Percentiles rank a stretch among this genome's conserved stretches.
Conservation (phyloP, 2,329 filamentous ascomycete species). For the Cercospora sojina region DNA sequence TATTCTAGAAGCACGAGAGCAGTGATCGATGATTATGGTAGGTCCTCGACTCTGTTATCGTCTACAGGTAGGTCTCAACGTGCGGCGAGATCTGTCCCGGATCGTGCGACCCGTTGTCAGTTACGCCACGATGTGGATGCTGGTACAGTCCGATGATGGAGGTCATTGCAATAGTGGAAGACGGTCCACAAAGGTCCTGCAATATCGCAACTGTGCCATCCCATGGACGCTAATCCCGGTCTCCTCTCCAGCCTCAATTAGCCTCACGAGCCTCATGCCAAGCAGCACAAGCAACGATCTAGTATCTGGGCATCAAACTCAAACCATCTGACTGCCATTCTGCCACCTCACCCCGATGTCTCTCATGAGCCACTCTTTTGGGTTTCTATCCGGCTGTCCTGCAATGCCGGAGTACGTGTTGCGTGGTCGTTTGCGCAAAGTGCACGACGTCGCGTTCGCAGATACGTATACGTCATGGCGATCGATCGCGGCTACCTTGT, state of each 20-base stretch:
- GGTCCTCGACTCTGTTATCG: too few species aligned
- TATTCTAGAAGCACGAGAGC: too few species aligned
- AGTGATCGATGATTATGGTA: too few species aligned
- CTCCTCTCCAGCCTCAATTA: neutral
- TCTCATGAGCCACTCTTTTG: neutral
- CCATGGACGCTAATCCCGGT: neutral
- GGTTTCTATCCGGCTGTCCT: neutral
- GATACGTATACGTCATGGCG: neutral
- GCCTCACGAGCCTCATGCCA: slow-evolving; percentile 1
- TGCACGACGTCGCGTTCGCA: neutral
- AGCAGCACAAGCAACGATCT: neutral
- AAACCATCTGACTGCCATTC: neutral
- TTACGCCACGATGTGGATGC: neutral
- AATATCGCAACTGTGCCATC: neutral
- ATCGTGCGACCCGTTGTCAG: neutral
- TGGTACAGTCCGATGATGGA: neutral
- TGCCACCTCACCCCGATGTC: neutral
- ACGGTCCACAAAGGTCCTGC: neutral
- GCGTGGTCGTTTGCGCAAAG: neutral
- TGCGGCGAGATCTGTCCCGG: too few species aligned
- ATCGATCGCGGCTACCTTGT: neutral
- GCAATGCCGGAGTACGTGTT: neutral
- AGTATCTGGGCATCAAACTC: slow-evolving; percentile 1
- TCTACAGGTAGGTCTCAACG: too few species aligned
- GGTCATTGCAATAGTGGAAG: neutral